These are phyloP conservation scores for Dorcoceras hygrometricum DNA, from an alignment of 257 asterid species.

Conservation along the genomic window DNA sequence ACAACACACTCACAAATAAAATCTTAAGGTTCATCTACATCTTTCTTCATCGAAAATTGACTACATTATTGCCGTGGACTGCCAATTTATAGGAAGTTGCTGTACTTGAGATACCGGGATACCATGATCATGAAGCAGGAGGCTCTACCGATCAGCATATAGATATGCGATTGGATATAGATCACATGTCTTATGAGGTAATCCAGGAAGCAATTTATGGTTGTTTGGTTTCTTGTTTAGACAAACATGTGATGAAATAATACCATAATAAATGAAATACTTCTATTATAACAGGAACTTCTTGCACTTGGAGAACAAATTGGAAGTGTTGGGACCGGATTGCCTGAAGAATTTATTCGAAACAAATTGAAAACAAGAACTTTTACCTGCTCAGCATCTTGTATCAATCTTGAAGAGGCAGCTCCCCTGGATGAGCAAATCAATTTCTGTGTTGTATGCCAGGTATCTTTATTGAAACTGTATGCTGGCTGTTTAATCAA, in stretches of 20 bases:
- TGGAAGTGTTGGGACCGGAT: conserved; percentile 73
- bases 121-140: neutral
- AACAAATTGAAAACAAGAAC: conserved; percentile 49
- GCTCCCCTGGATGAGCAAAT: conserved; percentile 36
- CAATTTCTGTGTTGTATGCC: conserved; percentile 74
- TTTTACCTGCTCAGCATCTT: conserved; percentile 37
- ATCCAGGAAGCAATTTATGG: neutral
- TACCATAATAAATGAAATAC: neutral
- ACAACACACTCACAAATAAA: neutral
- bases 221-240: neutral
- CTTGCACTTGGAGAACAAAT: conserved; percentile 82
- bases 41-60: neutral
- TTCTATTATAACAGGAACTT: conserved; percentile 59
- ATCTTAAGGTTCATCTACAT: neutral
- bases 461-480: conserved; percentile 41
- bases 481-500: neutral
- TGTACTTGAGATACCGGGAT: neutral
- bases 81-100: neutral
- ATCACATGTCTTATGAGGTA: conserved; percentile 79
- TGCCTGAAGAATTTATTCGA: conserved; percentile 48
- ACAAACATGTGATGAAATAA: neutral
- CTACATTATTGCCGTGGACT: neutral
- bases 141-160: neutral
- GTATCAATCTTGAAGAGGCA: conserved; percentile 35
- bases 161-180: conserved; percentile 48